Evolutionary conservation across 228 moss, liverwort and hornwort species (phyloP).

Genomic region (Sphagnum magellanicum): DNA sequence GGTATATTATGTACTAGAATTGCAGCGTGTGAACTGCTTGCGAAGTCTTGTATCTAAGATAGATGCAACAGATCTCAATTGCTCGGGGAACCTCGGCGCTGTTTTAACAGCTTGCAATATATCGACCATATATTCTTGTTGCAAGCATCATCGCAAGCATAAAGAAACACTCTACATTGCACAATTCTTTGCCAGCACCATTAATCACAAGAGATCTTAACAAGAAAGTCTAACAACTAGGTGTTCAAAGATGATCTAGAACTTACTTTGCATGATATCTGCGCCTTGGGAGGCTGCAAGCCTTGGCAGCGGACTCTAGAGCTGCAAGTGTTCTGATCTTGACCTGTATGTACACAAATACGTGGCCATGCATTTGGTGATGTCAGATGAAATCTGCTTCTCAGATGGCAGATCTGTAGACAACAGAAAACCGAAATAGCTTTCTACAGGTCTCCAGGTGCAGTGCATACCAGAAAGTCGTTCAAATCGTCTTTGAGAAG

Average conservation of each 20-base stretch:
- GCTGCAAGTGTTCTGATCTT: constrained; percentile 52
- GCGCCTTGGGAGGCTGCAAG: constrained; percentile 41
- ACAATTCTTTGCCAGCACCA: too few relatives aligned
- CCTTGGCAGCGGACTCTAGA: constrained; percentile 22
- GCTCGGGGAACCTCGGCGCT: background rate
- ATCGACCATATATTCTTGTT: background rate
- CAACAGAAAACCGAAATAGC: background rate
- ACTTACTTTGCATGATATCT: constrained; percentile 66
- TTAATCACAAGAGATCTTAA: too few relatives aligned
- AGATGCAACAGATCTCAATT: too few relatives aligned
- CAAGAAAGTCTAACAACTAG: too few relatives aligned
- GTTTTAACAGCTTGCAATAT: background rate
- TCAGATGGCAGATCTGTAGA: too few relatives aligned
- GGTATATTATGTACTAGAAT: background rate
- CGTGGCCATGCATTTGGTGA: too few relatives aligned
- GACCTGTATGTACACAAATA: constrained; percentile 22
- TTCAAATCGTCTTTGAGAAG: background rate
- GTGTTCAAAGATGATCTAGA: too few relatives aligned
- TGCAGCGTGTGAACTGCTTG: background rate
- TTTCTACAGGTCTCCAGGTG: background rate
- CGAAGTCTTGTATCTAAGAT: background rate
- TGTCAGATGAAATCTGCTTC: too few relatives aligned
- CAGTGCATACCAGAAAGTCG: background rate
- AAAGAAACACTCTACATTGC: background rate
- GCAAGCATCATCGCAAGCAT: too few relatives aligned